Conservation (phyloP, 768 basidiomycete genomes). For the Dictyophora rubrovolvata region DNA sequence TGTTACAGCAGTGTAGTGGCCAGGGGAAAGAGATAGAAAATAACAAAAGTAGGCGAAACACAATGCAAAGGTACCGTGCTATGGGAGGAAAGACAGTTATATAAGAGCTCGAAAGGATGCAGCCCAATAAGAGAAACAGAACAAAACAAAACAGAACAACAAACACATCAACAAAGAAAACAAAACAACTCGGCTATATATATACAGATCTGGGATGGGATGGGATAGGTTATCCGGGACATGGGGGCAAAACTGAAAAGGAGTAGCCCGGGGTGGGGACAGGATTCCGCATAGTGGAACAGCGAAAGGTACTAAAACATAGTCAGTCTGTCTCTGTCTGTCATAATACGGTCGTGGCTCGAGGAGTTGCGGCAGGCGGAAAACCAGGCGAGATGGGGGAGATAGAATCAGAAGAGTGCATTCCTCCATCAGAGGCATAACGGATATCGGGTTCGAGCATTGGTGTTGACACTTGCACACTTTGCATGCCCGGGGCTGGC, state of each 20-base stretch:
- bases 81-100: not conserved
- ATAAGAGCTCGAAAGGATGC: not conserved
- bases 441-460: constrained; percentile 14
- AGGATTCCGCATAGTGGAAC: not conserved
- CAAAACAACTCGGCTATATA: constrained; percentile 10
- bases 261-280: no score
- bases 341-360: constrained; percentile 16
- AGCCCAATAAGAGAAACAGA: not conserved
- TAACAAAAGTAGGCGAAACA: not conserved
- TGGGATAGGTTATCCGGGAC: no score
- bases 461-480: constrained; percentile 1
- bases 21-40: constrained; percentile 11
- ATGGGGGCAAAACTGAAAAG: no score
- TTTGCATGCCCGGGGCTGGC: not conserved
- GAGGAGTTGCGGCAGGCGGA: constrained; percentile 30
- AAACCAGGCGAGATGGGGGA: constrained; percentile 84
- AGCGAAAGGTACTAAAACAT: not conserved
- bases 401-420: constrained; percentile 23
- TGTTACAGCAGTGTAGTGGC: constrained; percentile 13
- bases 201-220: constrained; percentile 9
- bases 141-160: not conserved
- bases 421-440: constrained; percentile 8
- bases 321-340: not conserved
- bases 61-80: not conserved
- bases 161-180: constrained; percentile 18